Evolutionary conservation across 208 protist species (phyloP), one percentile per base, ranked within the genome.

Genomic region (Herpetomonas samuelpessoai): DNA sequence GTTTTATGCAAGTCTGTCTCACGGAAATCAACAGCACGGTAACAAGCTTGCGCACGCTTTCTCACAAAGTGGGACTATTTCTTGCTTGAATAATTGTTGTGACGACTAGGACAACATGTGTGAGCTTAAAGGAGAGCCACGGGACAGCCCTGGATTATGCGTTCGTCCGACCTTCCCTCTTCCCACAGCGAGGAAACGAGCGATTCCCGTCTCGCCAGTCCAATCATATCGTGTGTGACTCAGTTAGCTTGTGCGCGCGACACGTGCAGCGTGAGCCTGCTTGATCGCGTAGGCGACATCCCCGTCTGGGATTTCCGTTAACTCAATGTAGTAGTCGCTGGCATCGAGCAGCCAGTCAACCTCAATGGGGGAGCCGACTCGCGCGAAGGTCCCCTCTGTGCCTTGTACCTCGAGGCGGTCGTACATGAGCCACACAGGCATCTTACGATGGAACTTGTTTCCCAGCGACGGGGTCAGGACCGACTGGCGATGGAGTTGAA

Each of bases 391-490:
- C 26, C 75, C 86, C 10, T 79, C 75, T 19, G 86, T 61, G 9
- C 81, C 83, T 38, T 96, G 89, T 25, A 96, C 73, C 53, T 92
- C 86, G 18, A 96, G 79, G 14, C 86, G 81, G 46, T 93, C 86
- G 61, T 91, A 96, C 19, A 96, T 59, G 41, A 96, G 71, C 86
- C 89, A 96, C 35, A 48, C 39, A 2, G 86, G 83, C 28, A 18
- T 48, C 14, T 30, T 38, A 25, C 74, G 46, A 9, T 54, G 27
- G 14, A 62, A 47, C 24, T 18, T 22, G 12, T 39, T 56, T 27
- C 19, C 57, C 12, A 48, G 66, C 29, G 65, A n/a, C 2, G 47
- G 46, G 29, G 60, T 28, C 3, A 91, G 35, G 0, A 79, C 64
- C 3, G 81, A 95, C 21, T 90, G 73, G 6, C 62, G 68, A 38